phyloP scores from a whole-genome alignment of 352 stramenopile species.

The Pythium phragmiticola region DNA sequence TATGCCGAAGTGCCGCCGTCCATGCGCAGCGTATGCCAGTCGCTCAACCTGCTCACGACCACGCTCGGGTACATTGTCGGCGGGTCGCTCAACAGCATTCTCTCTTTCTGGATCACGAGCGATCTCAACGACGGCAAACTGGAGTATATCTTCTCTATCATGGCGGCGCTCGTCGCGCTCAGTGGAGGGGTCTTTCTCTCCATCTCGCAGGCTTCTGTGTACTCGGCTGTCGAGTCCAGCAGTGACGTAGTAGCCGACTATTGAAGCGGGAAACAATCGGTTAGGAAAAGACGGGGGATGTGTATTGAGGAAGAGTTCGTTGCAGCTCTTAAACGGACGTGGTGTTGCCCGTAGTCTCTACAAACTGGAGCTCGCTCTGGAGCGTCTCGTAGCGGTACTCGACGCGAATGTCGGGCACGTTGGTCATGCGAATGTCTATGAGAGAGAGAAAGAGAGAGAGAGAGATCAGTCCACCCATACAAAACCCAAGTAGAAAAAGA shows the following conservation, averaged over 20 bases:
- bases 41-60: slow-evolving; percentile 88
- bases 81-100: slow-evolving; percentile 78
- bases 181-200: slow-evolving; percentile 57
- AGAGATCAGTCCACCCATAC: neutral
- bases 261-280: neutral
- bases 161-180: slow-evolving; percentile 62
- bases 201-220: slow-evolving; percentile 77
- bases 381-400: slow-evolving; percentile 89
- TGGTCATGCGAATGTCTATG: slow-evolving; percentile 92
- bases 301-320: too few relatives aligned
- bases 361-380: slow-evolving; percentile 66
- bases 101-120: slow-evolving; percentile 88
- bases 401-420: slow-evolving; percentile 92
- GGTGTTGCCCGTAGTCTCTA: slow-evolving; percentile 41
- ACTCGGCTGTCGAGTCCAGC: slow-evolving; percentile 35
- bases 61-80: slow-evolving; percentile 86
- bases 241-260: neutral
- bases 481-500: neutral
- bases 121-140: slow-evolving; percentile 89
- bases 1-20: slow-evolving; percentile 89
- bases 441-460: slow-evolving; percentile 3
- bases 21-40: slow-evolving; percentile 89
- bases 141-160: slow-evolving; percentile 86
- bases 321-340: slow-evolving; percentile 4
- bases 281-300: neutral